Conservation (phyloP, 176 grass and related monocot species). For the Panicum miliaceum region DNA sequence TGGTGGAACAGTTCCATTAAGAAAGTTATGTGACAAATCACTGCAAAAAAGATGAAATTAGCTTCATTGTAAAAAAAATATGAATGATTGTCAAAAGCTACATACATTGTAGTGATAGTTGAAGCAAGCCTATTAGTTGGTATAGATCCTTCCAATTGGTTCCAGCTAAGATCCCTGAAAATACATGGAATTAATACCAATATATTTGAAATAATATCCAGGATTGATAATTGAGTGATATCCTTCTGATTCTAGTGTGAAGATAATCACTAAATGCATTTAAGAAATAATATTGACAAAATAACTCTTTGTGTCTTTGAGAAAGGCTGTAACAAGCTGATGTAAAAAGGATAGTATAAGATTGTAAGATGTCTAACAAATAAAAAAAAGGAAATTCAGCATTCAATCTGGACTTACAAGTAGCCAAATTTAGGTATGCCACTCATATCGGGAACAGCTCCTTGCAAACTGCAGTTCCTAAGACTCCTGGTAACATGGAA, state of each 20-base stretch:
- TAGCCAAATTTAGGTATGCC: slow-evolving; percentile 62
- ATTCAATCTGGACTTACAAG: slow-evolving; percentile 67
- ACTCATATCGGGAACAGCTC: slow-evolving; percentile 82
- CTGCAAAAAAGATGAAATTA: slow-evolving; percentile 48
- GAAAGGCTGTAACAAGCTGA: background rate
- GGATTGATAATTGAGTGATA: background rate
- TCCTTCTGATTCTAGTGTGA: background rate
- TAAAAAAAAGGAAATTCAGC: slow-evolving; percentile 16
- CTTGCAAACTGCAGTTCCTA: slow-evolving; percentile 87
- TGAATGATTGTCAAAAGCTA: slow-evolving; percentile 16
- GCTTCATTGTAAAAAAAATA: slow-evolving; percentile 22
- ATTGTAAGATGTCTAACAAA: slow-evolving; percentile 25
- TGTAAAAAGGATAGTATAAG: slow-evolving; percentile 33
- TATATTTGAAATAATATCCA: slow-evolving; percentile 9
- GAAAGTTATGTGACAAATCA: slow-evolving; percentile 76
- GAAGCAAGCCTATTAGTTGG: slow-evolving; percentile 69
- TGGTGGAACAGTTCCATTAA: slow-evolving; percentile 73
- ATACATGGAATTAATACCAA: slow-evolving; percentile 25
- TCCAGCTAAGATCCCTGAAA: slow-evolving; percentile 99
- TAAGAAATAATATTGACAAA: slow-evolving; percentile 22
- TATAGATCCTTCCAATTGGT: slow-evolving; percentile 80
- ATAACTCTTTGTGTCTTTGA: background rate
- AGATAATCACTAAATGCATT: background rate
- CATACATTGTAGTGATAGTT: slow-evolving; percentile 88
- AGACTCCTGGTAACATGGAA: slow-evolving; percentile 77